Percentiles rank a stretch among this genome's conserved stretches.
Conservation (phyloP, 2,329 filamentous ascomycete species). For the Botryotinia narcissicola region DNA sequence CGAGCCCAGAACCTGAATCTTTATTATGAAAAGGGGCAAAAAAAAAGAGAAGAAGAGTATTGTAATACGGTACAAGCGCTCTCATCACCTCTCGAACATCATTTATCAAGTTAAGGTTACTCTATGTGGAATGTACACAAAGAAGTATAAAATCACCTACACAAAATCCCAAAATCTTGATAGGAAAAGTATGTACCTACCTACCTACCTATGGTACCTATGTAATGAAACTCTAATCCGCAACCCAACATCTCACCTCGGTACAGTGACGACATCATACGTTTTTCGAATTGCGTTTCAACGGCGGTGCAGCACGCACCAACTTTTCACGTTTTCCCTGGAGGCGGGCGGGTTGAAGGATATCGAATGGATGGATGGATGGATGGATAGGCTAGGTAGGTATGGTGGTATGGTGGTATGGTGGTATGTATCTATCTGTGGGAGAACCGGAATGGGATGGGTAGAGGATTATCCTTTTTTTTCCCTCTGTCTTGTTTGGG, state of each 20-base stretch:
- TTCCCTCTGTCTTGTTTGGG: not conserved
- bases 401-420: too few relatives aligned
- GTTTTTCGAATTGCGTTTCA: not conserved
- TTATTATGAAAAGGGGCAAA: too few relatives aligned
- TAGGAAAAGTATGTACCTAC: not conserved
- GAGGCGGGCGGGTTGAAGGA: too few relatives aligned
- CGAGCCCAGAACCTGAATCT: too few relatives aligned
- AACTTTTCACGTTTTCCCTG: not conserved
- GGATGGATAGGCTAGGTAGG: not conserved
- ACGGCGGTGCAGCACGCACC: not conserved
- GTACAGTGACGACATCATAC: conserved; percentile 9
- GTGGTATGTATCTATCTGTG: not conserved
- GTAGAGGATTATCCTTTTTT: not conserved
- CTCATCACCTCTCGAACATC: not conserved
- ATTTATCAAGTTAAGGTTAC: not conserved
- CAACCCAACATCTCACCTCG: not conserved
- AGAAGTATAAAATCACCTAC: not conserved
- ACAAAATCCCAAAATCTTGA: not conserved
- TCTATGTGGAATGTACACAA: not conserved
- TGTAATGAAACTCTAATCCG: not conserved
- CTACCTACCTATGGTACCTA: not conserved
- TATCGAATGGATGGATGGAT: too few relatives aligned
- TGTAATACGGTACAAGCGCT: too few relatives aligned
- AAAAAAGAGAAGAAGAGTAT: too few relatives aligned
- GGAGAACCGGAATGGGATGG: not conserved